phyloP scores from a whole-genome alignment of 805 yeast species.

The Cyberlindnera suaveolens region DNA sequence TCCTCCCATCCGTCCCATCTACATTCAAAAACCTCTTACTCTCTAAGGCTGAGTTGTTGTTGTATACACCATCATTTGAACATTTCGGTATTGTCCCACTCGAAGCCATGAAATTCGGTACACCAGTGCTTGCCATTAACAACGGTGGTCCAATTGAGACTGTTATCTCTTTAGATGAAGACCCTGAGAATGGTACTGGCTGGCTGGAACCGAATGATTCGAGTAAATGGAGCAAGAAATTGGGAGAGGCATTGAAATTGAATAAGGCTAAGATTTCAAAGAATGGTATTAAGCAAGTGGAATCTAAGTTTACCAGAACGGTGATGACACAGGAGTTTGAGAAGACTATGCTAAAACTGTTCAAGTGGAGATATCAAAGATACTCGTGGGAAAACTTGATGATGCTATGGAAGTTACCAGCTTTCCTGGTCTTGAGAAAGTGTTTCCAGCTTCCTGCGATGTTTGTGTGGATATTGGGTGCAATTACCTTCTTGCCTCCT shows the following conservation, averaged over 20 bases:
- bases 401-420: slow-evolving; percentile 19
- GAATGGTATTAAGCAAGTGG: slow-evolving; percentile 28
- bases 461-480: slow-evolving; percentile 10
- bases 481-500: slow-evolving; percentile 15
- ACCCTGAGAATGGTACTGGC: slow-evolving; percentile 48
- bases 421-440: slow-evolving; percentile 8
- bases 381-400: slow-evolving; percentile 28
- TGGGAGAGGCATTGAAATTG: slow-evolving; percentile 33
- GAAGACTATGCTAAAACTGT: slow-evolving; percentile 26
- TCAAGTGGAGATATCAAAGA: slow-evolving; percentile 18
- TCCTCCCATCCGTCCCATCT: slow-evolving; percentile 76
- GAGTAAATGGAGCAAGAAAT: slow-evolving; percentile 47
- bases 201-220: slow-evolving; percentile 47
- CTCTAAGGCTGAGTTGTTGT: slow-evolving; percentile 46
- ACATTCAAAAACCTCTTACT: slow-evolving; percentile 58
- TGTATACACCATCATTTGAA: slow-evolving; percentile 88
- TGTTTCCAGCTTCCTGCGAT: slow-evolving; percentile 6
- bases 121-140: slow-evolving; percentile 80
- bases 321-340: slow-evolving; percentile 36
- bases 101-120: slow-evolving; percentile 83
- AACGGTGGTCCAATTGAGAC: slow-evolving; percentile 95
- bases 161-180: slow-evolving; percentile 27
- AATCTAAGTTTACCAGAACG: slow-evolving; percentile 28
- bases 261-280: slow-evolving; percentile 10
- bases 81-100: slow-evolving; percentile 98